These are phyloP conservation scores for Podospora australis DNA, from an alignment of 495 filamentous ascomycete species.

Conservation along the genomic window DNA sequence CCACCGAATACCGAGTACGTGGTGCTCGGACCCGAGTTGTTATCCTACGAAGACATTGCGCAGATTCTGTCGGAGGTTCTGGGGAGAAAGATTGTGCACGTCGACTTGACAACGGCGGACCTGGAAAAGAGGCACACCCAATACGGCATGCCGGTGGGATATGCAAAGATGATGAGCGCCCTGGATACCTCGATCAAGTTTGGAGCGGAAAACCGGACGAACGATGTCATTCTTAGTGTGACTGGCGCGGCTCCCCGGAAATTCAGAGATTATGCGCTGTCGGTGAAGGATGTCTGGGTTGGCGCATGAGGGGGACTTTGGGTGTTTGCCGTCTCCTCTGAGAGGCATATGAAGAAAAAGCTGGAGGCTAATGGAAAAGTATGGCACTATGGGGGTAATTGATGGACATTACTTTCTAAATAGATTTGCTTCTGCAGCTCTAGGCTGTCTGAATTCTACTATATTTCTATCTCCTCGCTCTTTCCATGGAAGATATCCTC, in stretches of 20 bases:
- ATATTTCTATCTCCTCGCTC: no score
- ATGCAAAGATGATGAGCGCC: constrained; percentile 26
- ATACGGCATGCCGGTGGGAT: constrained; percentile 30
- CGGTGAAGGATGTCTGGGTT: constrained; percentile 27
- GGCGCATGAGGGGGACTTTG: not conserved
- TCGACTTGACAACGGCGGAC: constrained; percentile 32
- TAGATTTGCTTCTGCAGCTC: not conserved
- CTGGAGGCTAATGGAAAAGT: no score
- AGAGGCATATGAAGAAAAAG: no score
- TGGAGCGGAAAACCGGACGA: constrained; percentile 35
- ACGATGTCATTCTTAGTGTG: constrained; percentile 31
- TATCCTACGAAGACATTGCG: constrained; percentile 42
- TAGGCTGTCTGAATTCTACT: no score
- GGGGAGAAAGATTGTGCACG: constrained; percentile 36
- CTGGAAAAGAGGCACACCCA: constrained; percentile 16
- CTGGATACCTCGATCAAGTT: constrained; percentile 31
- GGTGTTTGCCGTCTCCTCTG: not conserved
- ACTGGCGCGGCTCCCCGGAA: constrained; percentile 29
- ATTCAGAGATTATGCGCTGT: constrained; percentile 32
- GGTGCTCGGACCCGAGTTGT: constrained; percentile 41
- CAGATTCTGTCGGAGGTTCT: constrained; percentile 33
- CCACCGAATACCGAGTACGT: constrained; percentile 39
- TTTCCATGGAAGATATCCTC: no score
- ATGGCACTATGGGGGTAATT: no score
- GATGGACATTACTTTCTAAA: not conserved